These are phyloP conservation scores for Onygenales sp. DNA, from an alignment of 2,329 filamentous ascomycete genomes.

Conservation along the genomic window DNA sequence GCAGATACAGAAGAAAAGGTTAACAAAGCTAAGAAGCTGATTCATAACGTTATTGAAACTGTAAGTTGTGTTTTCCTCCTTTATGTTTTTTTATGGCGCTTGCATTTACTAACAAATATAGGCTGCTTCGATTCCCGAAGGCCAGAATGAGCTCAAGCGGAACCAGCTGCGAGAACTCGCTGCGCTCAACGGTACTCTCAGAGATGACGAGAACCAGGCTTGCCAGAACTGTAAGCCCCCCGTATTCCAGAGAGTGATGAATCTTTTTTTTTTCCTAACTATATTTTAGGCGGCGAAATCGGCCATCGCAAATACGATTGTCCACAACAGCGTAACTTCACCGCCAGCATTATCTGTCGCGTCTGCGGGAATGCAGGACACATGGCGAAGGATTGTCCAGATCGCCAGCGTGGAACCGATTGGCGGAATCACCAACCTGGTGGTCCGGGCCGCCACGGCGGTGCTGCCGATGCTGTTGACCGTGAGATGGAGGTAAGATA, in stretches of 20 bases:
- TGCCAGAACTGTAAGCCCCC: conserved; percentile 78
- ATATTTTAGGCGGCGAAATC: conserved; percentile 66
- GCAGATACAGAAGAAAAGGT: conserved; percentile 99
- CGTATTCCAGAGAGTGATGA: background rate
- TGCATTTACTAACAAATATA: conserved; percentile 34
- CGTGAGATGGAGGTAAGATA: conserved; percentile 81
- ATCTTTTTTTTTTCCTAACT: conserved; percentile 14
- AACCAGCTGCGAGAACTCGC: conserved; percentile 97
- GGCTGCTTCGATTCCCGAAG: conserved; percentile 97
- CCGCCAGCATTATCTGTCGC: conserved; percentile 98
- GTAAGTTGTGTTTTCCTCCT: conserved; percentile 46
- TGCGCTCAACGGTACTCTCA: conserved; percentile 94
- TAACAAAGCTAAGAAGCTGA: conserved; percentile 96
- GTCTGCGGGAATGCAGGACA: conserved; percentile 96
- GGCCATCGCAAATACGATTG: conserved; percentile 98
- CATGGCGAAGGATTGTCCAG: conserved; percentile 96
- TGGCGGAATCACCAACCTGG: conserved; percentile 71
- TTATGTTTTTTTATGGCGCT: background rate
- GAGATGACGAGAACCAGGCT: conserved; percentile 97
- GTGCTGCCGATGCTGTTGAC: conserved; percentile 74
- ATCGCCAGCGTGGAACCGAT: conserved; percentile 78
- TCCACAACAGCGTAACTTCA: conserved; percentile 94
- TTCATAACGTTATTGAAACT: conserved; percentile 98
- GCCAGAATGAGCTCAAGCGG: conserved; percentile 96
- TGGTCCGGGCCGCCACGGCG: conserved; percentile 48